These are phyloP conservation scores for Leccinellum albellum DNA, from an alignment of 768 basidiomycete species.

Conservation along the genomic window DNA sequence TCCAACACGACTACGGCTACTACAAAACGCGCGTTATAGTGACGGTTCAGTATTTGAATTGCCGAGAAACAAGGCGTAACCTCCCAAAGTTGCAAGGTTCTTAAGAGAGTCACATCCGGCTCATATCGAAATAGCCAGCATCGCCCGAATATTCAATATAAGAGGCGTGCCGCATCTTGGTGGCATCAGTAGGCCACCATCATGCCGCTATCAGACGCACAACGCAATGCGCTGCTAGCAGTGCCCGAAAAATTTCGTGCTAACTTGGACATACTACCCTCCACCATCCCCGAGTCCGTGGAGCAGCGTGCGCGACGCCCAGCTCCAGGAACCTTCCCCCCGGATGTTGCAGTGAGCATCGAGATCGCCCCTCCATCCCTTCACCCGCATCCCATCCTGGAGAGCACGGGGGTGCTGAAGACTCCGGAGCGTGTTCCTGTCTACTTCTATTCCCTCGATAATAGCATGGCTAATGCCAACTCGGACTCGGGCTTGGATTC, in stretches of 20 bases:
- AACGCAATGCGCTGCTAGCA: conserved; percentile 7
- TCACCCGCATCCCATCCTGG: background rate
- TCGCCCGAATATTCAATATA: no score
- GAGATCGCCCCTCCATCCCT: conserved; percentile 18
- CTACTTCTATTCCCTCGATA: conserved; percentile 15
- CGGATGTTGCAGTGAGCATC: conserved; percentile 9
- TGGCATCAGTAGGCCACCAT: background rate
- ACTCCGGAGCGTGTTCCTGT: conserved; percentile 19
- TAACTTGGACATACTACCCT: background rate
- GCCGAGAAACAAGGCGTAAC: no score
- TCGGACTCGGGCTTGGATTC: background rate
- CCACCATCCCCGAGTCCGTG: background rate
- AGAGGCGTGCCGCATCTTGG: background rate
- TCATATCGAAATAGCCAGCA: background rate
- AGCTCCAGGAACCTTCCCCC: background rate
- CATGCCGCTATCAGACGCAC: conserved; percentile 16
- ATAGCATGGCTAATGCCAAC: background rate
- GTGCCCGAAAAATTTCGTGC: background rate
- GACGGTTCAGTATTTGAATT: no score
- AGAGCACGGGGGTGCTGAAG: background rate
- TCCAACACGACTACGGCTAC: no score
- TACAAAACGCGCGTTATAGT: no score
- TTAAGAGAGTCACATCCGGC: background rate
- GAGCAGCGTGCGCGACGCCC: conserved; percentile 12
- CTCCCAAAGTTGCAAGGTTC: no score